These are phyloP conservation scores for Colletotrichum neosansevieriae DNA, from an alignment of 2,329 filamentous ascomycete genomes.

Conservation along the genomic window DNA sequence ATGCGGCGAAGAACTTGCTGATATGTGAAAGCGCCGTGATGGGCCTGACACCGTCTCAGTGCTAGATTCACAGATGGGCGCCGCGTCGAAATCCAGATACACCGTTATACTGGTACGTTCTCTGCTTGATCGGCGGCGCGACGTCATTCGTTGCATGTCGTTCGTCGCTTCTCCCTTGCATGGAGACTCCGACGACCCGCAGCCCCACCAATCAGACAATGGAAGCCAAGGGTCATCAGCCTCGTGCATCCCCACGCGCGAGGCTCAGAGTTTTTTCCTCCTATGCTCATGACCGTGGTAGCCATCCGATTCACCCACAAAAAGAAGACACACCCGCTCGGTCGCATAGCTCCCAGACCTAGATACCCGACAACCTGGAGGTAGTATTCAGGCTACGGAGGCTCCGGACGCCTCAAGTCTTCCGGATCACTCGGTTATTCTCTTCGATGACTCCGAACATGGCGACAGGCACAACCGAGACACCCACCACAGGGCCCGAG, in stretches of 20 bases:
- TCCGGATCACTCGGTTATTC: slow-evolving; percentile 37
- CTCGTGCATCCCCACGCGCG: slow-evolving; percentile 13
- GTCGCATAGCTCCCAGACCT: too few relatives aligned
- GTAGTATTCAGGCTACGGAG: slow-evolving; percentile 26
- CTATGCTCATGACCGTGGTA: neutral
- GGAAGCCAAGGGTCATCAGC: slow-evolving; percentile 30
- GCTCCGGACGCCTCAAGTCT: slow-evolving; percentile 28
- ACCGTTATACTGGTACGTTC: slow-evolving; percentile 9
- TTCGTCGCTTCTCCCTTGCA: slow-evolving; percentile 7
- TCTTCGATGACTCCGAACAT: slow-evolving; percentile 37
- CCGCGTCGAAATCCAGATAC: neutral
- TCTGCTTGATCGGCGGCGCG: slow-evolving; percentile 3
- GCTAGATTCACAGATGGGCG: slow-evolving; percentile 15
- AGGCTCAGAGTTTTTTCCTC: slow-evolving; percentile 31
- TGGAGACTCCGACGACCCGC: slow-evolving; percentile 4
- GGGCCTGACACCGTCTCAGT: neutral
- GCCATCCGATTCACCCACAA: neutral
- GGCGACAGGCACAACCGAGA: slow-evolving; percentile 49
- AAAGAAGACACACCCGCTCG: neutral
- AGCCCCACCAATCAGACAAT: slow-evolving; percentile 33
- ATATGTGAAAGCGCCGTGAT: too few relatives aligned
- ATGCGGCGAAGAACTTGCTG: slow-evolving; percentile 12
- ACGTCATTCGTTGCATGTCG: slow-evolving; percentile 27
- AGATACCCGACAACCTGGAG: slow-evolving; percentile 35
- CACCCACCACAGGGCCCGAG: slow-evolving; percentile 43